These are phyloP conservation scores for Gastrodia elata DNA, from an alignment of 106 monocot species.

Conservation along the genomic window DNA sequence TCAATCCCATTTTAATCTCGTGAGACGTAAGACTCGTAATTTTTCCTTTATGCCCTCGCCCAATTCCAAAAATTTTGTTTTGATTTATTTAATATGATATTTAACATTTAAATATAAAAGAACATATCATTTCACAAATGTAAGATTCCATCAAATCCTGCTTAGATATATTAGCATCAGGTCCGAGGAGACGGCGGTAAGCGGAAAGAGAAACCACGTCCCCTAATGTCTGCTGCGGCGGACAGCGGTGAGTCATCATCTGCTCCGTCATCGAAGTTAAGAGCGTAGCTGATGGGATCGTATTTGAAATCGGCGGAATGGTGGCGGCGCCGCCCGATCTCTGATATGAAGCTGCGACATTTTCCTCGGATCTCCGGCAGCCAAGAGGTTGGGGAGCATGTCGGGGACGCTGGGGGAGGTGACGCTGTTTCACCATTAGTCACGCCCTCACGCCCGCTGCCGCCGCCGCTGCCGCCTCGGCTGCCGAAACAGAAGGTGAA, in stretches of 20 bases:
- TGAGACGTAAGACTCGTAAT: too few relatives aligned
- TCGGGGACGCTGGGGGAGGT: conserved; percentile 5
- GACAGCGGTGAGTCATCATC: background rate
- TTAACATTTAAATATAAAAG: too few relatives aligned
- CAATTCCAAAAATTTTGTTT: too few relatives aligned
- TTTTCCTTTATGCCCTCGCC: too few relatives aligned
- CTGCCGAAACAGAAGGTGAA: background rate
- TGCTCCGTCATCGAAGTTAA: conserved; percentile 34
- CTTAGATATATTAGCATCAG: too few relatives aligned
- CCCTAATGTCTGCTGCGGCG: background rate
- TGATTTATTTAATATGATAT: too few relatives aligned
- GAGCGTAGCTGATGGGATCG: conserved; percentile 32
- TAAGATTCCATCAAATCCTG: too few relatives aligned
- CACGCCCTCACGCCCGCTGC: conserved; percentile 1
- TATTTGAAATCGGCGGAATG: conserved; percentile 28
- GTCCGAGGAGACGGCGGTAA: background rate
- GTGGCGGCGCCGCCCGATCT: conserved; percentile 17
- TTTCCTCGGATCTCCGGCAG: conserved; percentile 15
- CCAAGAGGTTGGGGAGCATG: conserved; percentile 9
- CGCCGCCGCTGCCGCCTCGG: too few relatives aligned
- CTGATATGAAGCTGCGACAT: conserved; percentile 1
- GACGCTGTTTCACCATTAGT: conserved; percentile 3
- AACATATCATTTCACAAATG: too few relatives aligned
- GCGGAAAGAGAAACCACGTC: background rate
- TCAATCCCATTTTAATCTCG: too few relatives aligned